phyloP scores from a whole-genome alignment of 2,329 filamentous ascomycete genomes.

The Parascedosporium putredinis region DNA sequence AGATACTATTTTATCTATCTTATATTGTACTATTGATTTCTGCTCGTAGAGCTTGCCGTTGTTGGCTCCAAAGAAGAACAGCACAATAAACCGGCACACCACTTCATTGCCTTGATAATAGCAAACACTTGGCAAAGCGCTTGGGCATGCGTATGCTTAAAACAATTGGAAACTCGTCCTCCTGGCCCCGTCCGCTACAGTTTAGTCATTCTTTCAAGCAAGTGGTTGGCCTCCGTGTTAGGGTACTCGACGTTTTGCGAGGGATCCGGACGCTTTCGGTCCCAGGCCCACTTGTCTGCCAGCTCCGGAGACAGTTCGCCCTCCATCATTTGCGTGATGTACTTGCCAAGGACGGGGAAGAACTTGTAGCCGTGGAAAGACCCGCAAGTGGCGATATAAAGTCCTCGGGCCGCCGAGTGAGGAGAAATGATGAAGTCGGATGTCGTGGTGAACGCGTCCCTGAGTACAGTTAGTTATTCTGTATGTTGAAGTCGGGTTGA shows the following conservation, averaged over 20 bases:
- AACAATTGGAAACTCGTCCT: no score
- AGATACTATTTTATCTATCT: not conserved
- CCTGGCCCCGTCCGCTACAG: no score
- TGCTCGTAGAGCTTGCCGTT: not conserved
- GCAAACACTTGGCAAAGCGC: no score
- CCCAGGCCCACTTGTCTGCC: slow-evolving; percentile 43
- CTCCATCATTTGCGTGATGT: slow-evolving; percentile 46
- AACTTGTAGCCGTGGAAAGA: slow-evolving; percentile 63
- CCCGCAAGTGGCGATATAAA: slow-evolving; percentile 54
- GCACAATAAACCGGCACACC: no score
- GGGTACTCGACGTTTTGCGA: slow-evolving; percentile 45
- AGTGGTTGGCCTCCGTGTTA: slow-evolving; percentile 44
- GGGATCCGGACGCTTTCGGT: slow-evolving; percentile 45
- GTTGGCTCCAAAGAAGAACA: not conserved
- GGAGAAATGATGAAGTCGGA: slow-evolving; percentile 54
- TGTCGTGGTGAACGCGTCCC: slow-evolving; percentile 55
- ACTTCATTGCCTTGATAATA: no score
- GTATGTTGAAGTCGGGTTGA: not conserved
- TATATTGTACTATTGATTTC: not conserved
- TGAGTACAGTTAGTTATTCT: slow-evolving; percentile 17
- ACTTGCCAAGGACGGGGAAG: slow-evolving; percentile 53
- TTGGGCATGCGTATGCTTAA: no score
- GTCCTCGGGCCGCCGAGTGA: slow-evolving; percentile 35
- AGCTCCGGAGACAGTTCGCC: slow-evolving; percentile 32
- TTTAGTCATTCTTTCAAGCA: no score